Conservation (phyloP, 2,329 filamentous ascomycete genomes). For the Phialocephala sp. region DNA sequence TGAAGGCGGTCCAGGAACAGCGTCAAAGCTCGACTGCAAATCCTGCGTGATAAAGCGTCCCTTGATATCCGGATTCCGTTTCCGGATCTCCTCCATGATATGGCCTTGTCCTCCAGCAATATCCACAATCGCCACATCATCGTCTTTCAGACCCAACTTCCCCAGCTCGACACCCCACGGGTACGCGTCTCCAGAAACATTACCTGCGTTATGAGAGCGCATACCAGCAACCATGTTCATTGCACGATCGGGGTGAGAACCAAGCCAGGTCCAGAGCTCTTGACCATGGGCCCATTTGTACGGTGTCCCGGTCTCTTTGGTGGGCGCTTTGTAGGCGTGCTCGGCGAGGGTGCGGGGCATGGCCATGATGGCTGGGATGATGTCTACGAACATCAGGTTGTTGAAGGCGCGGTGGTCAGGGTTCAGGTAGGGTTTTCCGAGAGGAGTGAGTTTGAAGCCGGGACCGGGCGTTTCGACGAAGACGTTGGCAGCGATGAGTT, state of each 20-base stretch:
- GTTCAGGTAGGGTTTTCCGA: constrained; percentile 31
- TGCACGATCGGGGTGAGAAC: constrained; percentile 33
- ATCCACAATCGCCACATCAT: constrained; percentile 34
- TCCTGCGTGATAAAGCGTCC: constrained; percentile 36
- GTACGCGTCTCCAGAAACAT: constrained; percentile 30
- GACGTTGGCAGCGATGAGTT: constrained; percentile 31
- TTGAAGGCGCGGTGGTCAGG: constrained; percentile 35
- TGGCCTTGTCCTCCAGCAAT: constrained; percentile 36
- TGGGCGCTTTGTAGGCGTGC: constrained; percentile 33
- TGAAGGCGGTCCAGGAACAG: constrained; percentile 20
- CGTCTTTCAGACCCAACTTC: constrained; percentile 43
- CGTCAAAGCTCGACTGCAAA: constrained; percentile 33
- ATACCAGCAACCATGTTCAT: constrained; percentile 36
- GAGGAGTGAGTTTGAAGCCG: constrained; percentile 26
- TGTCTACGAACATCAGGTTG: constrained; percentile 32
- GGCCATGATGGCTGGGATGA: constrained; percentile 34
- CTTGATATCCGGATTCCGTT: constrained; percentile 31
- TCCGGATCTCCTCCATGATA: constrained; percentile 31
- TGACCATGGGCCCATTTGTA: constrained; percentile 36
- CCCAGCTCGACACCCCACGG: constrained; percentile 72
- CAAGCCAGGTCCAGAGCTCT: constrained; percentile 36
- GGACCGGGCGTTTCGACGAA: constrained; percentile 27
- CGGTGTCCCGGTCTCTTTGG: constrained; percentile 33
- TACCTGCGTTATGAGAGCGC: constrained; percentile 29
- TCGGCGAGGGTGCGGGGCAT: constrained; percentile 34